These are phyloP conservation scores for Arachnomyces sp. DNA, from an alignment of 2,329 filamentous ascomycete genomes.

Conservation along the genomic window DNA sequence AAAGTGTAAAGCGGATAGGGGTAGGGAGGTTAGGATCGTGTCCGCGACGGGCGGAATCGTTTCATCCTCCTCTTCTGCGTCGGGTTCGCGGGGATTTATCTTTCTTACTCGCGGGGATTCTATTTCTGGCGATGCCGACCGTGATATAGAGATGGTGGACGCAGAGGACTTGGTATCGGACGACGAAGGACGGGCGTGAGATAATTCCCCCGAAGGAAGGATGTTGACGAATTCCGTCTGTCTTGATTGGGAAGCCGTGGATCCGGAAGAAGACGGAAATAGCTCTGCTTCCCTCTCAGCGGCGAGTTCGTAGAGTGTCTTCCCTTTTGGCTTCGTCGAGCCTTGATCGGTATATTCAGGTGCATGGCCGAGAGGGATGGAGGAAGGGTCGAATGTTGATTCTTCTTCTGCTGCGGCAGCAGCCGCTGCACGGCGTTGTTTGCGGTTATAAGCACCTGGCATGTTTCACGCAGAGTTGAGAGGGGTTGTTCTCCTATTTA, in stretches of 20 bases:
- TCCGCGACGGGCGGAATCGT: slow-evolving; percentile 33
- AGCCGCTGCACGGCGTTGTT: slow-evolving; percentile 31
- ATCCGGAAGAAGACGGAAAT: neutral
- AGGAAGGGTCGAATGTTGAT: slow-evolving; percentile 15
- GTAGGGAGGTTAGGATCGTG: slow-evolving; percentile 36
- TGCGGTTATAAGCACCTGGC: slow-evolving; percentile 25
- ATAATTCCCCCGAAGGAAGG: slow-evolving; percentile 14
- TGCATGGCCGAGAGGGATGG: slow-evolving; percentile 27
- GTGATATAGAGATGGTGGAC: neutral
- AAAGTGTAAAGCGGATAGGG: slow-evolving; percentile 37
- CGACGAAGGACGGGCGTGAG: slow-evolving; percentile 16
- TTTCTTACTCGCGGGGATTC: slow-evolving; percentile 5
- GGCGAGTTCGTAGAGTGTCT: slow-evolving; percentile 39
- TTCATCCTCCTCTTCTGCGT: slow-evolving; percentile 10
- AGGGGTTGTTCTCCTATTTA: too few species aligned
- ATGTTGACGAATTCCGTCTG: slow-evolving; percentile 26
- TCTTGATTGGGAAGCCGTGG: slow-evolving; percentile 7
- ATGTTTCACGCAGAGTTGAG: neutral
- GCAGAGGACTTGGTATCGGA: slow-evolving; percentile 9
- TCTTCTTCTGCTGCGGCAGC: slow-evolving; percentile 14
- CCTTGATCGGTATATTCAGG: slow-evolving; percentile 10
- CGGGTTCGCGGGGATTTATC: slow-evolving; percentile 1
- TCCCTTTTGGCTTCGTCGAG: slow-evolving; percentile 19
- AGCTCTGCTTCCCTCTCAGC: slow-evolving; percentile 35
- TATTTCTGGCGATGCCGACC: slow-evolving; percentile 10